phyloP scores from a whole-genome alignment of 306 rosid species.

The Pueraria montana region DNA sequence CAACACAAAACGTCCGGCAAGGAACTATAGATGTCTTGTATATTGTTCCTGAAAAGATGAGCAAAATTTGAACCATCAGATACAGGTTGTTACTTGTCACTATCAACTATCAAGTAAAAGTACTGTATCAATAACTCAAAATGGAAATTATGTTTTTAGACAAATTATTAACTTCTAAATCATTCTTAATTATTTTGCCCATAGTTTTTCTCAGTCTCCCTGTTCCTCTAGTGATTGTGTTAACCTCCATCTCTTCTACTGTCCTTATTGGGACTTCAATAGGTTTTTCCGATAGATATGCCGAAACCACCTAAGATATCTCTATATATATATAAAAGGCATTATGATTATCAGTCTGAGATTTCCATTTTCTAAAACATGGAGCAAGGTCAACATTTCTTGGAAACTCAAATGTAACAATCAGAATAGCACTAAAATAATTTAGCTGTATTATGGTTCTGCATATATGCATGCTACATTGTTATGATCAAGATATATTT shows the following conservation, averaged over 20 bases:
- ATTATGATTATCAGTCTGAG: constrained; percentile 1
- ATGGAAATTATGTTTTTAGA: constrained; percentile 5
- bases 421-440: constrained; percentile 20
- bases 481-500: constrained; percentile 23
- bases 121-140: constrained; percentile 26
- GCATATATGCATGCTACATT: constrained; percentile 33
- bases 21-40: constrained; percentile 92
- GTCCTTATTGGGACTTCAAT: neutral
- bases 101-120: constrained; percentile 29
- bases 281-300: neutral
- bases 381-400: constrained; percentile 20
- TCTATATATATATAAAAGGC: neutral
- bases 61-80: constrained; percentile 53
- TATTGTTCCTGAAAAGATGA: constrained; percentile 81
- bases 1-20: constrained; percentile 92
- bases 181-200: constrained; percentile 1
- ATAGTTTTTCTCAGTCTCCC: neutral
- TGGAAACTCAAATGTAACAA: constrained; percentile 18
- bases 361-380: constrained; percentile 3
- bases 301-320: neutral
- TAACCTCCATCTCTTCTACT: neutral
- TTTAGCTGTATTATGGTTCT: constrained; percentile 30
- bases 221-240: neutral
- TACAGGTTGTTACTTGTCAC: constrained; percentile 34
- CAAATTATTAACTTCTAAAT: neutral